phyloP scores from a whole-genome alignment of 148 eudicot species.

The Spergularia bocconei region DNA sequence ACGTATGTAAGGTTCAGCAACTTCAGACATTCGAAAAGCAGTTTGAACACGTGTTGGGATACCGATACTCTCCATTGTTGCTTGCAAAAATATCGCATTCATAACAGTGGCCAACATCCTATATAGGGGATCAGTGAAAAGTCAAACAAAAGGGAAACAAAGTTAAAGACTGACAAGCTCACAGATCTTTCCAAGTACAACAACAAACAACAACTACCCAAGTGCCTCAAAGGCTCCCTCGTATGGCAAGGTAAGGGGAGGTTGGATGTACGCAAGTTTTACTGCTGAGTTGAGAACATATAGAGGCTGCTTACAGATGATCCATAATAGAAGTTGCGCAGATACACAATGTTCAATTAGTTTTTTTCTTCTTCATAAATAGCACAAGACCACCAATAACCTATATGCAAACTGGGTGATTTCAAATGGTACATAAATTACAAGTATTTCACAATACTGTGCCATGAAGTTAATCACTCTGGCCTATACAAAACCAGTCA shows the following conservation, averaged over 20 bases:
- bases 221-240: too few relatives aligned
- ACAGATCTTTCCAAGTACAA: not conserved
- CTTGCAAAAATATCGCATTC: constrained; percentile 99
- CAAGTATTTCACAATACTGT: too few relatives aligned
- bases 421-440: too few relatives aligned
- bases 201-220: too few relatives aligned
- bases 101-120: constrained; percentile 99
- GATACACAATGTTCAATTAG: not conserved
- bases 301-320: too few relatives aligned
- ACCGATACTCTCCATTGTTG: constrained; percentile 98
- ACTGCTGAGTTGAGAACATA: too few relatives aligned
- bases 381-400: not conserved
- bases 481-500: too few relatives aligned
- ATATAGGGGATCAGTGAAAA: not conserved
- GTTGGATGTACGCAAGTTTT: too few relatives aligned
- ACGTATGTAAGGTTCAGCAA: constrained; percentile 97
- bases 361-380: not conserved
- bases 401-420: too few relatives aligned
- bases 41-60: constrained; percentile 98
- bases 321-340: too few relatives aligned
- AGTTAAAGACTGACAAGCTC: not conserved
- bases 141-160: constrained; percentile 15
- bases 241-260: too few relatives aligned
- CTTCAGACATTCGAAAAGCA: constrained; percentile 99
- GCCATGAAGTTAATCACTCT: too few relatives aligned